phyloP scores from a whole-genome alignment of 73 alveolate species.

The Paramecium biaurelia region DNA sequence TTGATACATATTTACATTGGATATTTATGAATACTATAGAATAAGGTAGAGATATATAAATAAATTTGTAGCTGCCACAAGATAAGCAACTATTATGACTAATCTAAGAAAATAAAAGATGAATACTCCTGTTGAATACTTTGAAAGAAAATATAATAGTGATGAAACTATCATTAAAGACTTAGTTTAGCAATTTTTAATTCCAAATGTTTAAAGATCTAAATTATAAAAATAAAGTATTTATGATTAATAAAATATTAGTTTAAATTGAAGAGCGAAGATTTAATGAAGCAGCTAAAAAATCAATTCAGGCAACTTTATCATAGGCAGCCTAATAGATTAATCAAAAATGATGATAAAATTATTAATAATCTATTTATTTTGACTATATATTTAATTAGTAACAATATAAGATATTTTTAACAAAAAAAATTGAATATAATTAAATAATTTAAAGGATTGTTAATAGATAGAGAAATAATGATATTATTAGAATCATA shows the following conservation, averaged over 20 bases:
- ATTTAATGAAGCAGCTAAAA: conserved; percentile 96
- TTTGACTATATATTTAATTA: background rate
- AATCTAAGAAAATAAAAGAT: conserved; percentile 89
- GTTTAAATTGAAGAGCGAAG: conserved; percentile 95
- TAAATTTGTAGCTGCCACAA: conserved; percentile 56
- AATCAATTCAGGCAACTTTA: conserved; percentile 81
- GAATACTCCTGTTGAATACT: conserved; percentile 87
- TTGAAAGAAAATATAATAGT: conserved; percentile 93
- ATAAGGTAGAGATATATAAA: conserved; percentile 43
- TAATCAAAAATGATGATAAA: conserved; percentile 34
- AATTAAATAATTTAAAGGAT: background rate
- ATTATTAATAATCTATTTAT: background rate
- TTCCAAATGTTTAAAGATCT: conserved; percentile 95
- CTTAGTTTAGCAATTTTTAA: conserved; percentile 90
- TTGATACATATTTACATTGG: conserved; percentile 92
- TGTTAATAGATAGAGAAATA: background rate
- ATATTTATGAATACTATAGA: conserved; percentile 90
- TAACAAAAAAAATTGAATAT: too few species aligned
- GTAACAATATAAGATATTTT: background rate
- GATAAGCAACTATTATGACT: conserved; percentile 92
- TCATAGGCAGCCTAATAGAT: conserved; percentile 76
- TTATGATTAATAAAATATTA: background rate
- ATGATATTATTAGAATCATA: background rate
- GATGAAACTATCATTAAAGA: conserved; percentile 94
- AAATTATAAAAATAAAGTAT: conserved; percentile 86